Evolutionary conservation across 2,329 filamentous ascomycete species (phyloP).

Genomic region (Monilinia aucupariae): DNA sequence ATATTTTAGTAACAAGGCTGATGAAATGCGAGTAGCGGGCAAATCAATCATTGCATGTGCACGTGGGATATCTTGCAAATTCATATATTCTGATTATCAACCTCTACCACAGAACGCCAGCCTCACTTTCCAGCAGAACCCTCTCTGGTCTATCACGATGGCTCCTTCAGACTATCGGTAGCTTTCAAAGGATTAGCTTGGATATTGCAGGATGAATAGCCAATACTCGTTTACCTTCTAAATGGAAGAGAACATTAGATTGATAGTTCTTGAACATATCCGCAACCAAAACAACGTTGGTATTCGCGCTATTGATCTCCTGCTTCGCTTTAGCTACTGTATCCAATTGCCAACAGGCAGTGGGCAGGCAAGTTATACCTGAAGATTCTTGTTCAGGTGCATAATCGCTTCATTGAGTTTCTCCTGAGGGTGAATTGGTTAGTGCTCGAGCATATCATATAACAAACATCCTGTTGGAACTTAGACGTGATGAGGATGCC

Average conservation of each 20-base stretch:
- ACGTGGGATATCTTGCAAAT: background rate
- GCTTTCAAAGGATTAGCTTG: slow-evolving; percentile 45
- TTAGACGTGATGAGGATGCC: slow-evolving; percentile 34
- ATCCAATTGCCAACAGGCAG: background rate
- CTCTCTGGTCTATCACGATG: slow-evolving; percentile 45
- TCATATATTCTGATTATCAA: background rate
- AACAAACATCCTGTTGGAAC: too few species aligned
- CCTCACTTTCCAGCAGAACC: background rate
- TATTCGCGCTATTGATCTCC: slow-evolving; percentile 98
- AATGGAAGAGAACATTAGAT: slow-evolving; percentile 92
- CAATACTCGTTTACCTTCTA: slow-evolving; percentile 65
- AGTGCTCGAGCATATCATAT: too few species aligned
- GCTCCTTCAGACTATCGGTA: slow-evolving; percentile 77
- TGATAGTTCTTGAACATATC: slow-evolving; percentile 99
- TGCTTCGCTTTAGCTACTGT: slow-evolving; percentile 37
- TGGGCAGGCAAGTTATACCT: slow-evolving; percentile 47
- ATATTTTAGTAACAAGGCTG: background rate
- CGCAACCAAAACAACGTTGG: slow-evolving; percentile 95
- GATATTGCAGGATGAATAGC: slow-evolving; percentile 9
- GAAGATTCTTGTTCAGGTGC: slow-evolving; percentile 86
- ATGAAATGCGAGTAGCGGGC: background rate
- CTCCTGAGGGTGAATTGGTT: slow-evolving; percentile 53
- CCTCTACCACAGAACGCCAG: background rate
- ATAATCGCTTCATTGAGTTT: slow-evolving; percentile 94
- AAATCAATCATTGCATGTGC: background rate